Percentiles rank a stretch among this genome's conserved stretches.
Conservation (phyloP, 2,329 filamentous ascomycete species). For the Dactylonectria macrodidyma region DNA sequence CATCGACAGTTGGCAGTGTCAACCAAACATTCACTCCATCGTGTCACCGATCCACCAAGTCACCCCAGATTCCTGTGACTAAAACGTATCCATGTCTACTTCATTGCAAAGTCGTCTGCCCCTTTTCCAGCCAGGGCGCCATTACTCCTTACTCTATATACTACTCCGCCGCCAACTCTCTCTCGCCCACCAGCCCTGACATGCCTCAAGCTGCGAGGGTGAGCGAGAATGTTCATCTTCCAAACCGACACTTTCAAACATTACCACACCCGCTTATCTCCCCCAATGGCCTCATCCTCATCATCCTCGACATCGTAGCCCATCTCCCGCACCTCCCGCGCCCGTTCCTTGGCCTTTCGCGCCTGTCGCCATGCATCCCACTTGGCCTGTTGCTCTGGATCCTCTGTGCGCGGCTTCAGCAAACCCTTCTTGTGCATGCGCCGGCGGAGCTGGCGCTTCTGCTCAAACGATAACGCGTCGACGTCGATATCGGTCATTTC, state of each 20-base stretch:
- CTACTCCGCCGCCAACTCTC: conserved; percentile 8
- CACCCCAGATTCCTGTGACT: not conserved
- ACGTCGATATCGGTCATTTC: conserved; percentile 62
- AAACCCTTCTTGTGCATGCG: conserved; percentile 65
- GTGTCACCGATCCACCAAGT: not conserved
- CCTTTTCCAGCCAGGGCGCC: conserved; percentile 19
- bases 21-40: conserved; percentile 1
- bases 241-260: not conserved
- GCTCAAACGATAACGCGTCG: conserved; percentile 60
- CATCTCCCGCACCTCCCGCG: conserved; percentile 57
- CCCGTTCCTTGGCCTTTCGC: conserved; percentile 58
- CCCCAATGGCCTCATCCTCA: conserved; percentile 50
- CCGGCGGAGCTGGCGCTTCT: conserved; percentile 65
- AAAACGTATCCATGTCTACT: conserved; percentile 24
- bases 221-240: conserved; percentile 4
- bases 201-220: conserved; percentile 1
- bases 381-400: conserved; percentile 59
- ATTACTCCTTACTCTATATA: conserved; percentile 21
- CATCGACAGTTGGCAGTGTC: conserved; percentile 21
- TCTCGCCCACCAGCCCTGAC: conserved; percentile 1
- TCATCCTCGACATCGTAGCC: conserved; percentile 55
- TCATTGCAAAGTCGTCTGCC: conserved; percentile 17
- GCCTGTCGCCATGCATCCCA: conserved; percentile 62
- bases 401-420: conserved; percentile 51
- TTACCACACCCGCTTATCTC: conserved; percentile 50